Base-by-base conservation (phyloP, 768 basidiomycete species). In the Tulasnella sp. region DNA sequence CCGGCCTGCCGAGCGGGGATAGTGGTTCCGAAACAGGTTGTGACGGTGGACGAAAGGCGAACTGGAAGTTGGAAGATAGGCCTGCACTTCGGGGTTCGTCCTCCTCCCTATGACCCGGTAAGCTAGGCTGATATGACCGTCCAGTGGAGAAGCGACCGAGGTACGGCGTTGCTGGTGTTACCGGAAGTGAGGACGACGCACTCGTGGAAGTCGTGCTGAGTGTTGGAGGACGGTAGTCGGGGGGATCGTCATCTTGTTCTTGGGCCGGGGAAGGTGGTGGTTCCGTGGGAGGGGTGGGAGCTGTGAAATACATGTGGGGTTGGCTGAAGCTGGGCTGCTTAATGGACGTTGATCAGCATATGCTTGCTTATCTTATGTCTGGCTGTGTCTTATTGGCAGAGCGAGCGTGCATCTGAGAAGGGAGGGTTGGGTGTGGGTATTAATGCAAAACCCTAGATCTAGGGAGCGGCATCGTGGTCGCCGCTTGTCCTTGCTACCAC, bases 11-110 rank as follows among this genome's bases (percentile, higher is more conserved):
- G 8, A 50, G 22, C 7, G 18, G 50, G 11, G 50, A 50, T 3
- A 22, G 22, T 24, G 20, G 7, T 50, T 11, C 50, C 50, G 50
- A 18, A 31, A 34, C 60, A 3, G 60, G 60, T 64, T 64, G 28
- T 28, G 60, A 64, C 60, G 60, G 60, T 34, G 60, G 60, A 28
- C 60, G 60, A 12, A 64, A 64, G 60, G 60, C 60, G 28, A 64
- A 64, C 31, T 64, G 60, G 34, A 12, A 34, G n/a, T 64, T 34
- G n/a, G 60, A 64, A n/a, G 50, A 50, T 16, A 50, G 20, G 16
- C 60, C 28, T 34, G 11, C 60, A 64, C 28, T 64, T n/a, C 28
- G 60, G 1, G 60, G 28, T 64, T 64, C 60, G 28, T 64, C 60
- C 3, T 28, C 9, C n/a, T 64, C 60, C n/a, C 60, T 64, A 34